Evolutionary conservation across 495 filamentous ascomycete genomes (phyloP), one percentile per base, ranked within the genome.

Genomic region (Aspergillus conjunctus): DNA sequence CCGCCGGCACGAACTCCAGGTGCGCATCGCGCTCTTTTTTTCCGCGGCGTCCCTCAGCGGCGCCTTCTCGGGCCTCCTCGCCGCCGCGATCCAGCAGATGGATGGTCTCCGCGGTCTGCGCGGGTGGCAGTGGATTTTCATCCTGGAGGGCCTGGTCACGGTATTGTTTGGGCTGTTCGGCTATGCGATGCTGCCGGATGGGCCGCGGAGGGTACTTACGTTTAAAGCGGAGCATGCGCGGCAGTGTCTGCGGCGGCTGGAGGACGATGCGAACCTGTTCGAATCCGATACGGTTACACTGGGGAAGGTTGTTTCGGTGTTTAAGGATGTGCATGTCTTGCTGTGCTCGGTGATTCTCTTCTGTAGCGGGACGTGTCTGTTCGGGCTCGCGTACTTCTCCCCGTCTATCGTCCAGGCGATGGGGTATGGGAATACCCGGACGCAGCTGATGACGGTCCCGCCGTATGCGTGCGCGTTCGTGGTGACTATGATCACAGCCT

Each of bases 71-170:
- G 54, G 54, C 10, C 54, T 62, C 14, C 37, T 62, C 26, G 60
- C 60, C 41, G 54, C 54, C 34, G 60, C 54, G 5, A 57, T 62
- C 49, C 14, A 58, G 48, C 60, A 62, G 10, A 58, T 62, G 60
- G 46, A 57, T 20, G 54, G 60, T n/a, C 31, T 62, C 20, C 60
- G 54, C 17, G 49, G 39, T 26, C 60, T 57, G 1, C 54, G 54
- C 15, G 60, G 60, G 4, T 62, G 60, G 60, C 48, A 57, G 30
- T 62, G 60, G 60, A 57, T 62, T 2, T 62, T 62, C 54, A 51
- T 62, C 30, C 54, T 62, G 4, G 59, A 62, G 39, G 59, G 59
- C 10, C 53, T 62, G 2, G 49, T 61, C 51, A 61, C 59, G n/a
- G 59, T 54, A 26, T 61, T 51, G 21, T 61, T 61, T 31, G 59